phyloP scores from a whole-genome alignment of 768 basidiomycete species.

The Lentinus tigrinus region DNA sequence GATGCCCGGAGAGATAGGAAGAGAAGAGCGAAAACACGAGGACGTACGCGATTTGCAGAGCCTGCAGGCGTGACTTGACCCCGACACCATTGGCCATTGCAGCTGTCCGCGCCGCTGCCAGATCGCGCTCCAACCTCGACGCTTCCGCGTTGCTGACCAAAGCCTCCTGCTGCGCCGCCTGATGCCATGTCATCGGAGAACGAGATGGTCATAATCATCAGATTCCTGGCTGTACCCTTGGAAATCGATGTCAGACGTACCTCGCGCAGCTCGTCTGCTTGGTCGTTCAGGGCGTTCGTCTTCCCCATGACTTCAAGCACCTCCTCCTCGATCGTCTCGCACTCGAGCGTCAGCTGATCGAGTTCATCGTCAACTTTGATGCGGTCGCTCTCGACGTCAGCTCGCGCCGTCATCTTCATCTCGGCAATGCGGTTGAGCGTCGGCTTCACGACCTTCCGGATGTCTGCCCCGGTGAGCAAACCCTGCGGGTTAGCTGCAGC shows the following conservation, averaged over 20 bases:
- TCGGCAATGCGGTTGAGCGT: conserved; percentile 73
- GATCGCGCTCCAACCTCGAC: conserved; percentile 63
- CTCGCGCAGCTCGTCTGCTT: conserved; percentile 81
- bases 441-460: conserved; percentile 73
- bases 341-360: conserved; percentile 71
- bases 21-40: background rate
- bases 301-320: conserved; percentile 73
- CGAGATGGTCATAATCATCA: background rate
- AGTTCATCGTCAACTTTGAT: conserved; percentile 83
- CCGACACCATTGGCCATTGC: conserved; percentile 82
- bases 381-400: conserved; percentile 70
- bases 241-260: conserved; percentile 39
- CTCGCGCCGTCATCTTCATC: conserved; percentile 65
- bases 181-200: background rate
- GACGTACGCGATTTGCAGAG: conserved; percentile 72
- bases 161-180: conserved; percentile 81
- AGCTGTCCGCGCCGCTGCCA: conserved; percentile 72
- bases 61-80: conserved; percentile 74
- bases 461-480: conserved; percentile 66
- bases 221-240: no score
- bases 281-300: conserved; percentile 63
- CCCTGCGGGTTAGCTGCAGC: conserved; percentile 70
- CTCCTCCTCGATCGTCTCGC: conserved; percentile 82
- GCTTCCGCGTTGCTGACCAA: conserved; percentile 65
- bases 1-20: background rate